Percentiles rank a stretch among this genome's conserved stretches.
These are phyloP conservation scores for Phaeosphaeriaceae sp. DNA, from an alignment of 2,329 filamentous ascomycete species.

Conservation along the genomic window DNA sequence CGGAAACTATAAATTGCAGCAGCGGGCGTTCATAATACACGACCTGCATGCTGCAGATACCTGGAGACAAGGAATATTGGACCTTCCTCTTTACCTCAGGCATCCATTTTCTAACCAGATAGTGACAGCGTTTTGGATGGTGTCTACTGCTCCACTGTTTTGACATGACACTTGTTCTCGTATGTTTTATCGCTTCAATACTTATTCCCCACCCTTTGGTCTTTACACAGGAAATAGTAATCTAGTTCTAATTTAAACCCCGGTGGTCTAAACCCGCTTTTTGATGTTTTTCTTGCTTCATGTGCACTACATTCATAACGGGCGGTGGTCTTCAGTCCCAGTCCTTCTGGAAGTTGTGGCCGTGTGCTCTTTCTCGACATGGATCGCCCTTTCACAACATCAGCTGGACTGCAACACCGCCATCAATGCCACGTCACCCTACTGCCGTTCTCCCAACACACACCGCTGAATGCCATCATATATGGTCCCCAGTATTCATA, in stretches of 20 bases:
- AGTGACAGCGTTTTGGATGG: conserved; percentile 28
- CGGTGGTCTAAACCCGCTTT: conserved; percentile 23
- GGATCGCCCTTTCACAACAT: neutral
- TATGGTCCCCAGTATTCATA: no score
- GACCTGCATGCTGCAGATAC: conserved; percentile 35
- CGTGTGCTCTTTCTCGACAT: neutral
- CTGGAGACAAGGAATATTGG: conserved; percentile 30
- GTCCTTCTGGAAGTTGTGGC: neutral
- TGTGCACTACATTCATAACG: neutral
- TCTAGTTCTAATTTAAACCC: conserved; percentile 47
- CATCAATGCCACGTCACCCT: neutral
- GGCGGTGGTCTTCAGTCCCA: no score
- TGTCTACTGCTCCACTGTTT: conserved; percentile 34
- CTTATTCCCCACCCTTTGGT: conserved; percentile 49
- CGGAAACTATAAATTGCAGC: conserved; percentile 35
- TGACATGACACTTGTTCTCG: conserved; percentile 45
- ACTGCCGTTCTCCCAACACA: neutral
- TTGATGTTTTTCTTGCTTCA: no score
- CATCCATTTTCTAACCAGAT: conserved; percentile 33
- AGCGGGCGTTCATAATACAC: conserved; percentile 44
- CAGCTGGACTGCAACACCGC: neutral
- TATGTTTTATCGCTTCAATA: conserved; percentile 51
- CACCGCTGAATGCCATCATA: no score
- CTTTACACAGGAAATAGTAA: conserved; percentile 51
- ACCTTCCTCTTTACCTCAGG: conserved; percentile 39